Evolutionary conservation across 768 basidiomycete genomes (phyloP), one percentile per base, ranked within the genome.

Genomic region (Psilocybe azurescens): DNA sequence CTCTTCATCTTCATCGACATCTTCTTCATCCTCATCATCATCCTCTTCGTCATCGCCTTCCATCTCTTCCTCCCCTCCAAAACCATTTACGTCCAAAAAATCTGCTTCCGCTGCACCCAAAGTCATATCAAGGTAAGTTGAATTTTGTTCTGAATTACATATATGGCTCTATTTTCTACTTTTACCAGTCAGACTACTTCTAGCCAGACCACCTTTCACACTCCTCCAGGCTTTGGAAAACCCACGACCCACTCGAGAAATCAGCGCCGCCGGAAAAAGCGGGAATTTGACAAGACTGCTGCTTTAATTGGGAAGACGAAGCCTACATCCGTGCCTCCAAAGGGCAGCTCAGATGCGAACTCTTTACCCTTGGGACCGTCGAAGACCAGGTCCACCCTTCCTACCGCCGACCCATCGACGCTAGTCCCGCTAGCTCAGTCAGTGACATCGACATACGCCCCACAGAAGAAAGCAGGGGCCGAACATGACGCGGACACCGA

Each of bases 211-310:
- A 54, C n/a, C 20, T 53, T 20, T 30, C 67, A 69, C 28, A 80
- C 88, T 8, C 86, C 88, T 1, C 88, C 88, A 0, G 88, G 89
- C 3, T 72, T 76, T 24, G 89, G 89, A 13, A 89, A 86, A 70
- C 70, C 82, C 0, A 71, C 82, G 2, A 90, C 89, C 2, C 84
- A 81, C 14, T 74, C 75, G 24, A 81, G 88, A 5, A 89, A 90
- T 68, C 67, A 80, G n/a, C 83, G 88, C 36, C 78, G 88, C 36
- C 80, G 83, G 44, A 72, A 79, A 13, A 84, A 81, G 75, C 76
- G 79, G 46, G 65, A 69, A 51, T 62, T 63, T 38, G 62, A 70
- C 48, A 72, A 64, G 53, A 24, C 9, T 9, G 24, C 11, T n/a
- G 33, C 56, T 3, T 11, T 46, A 24, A 24, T 24, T 24, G 24